Conservation (phyloP, 2,329 filamentous ascomycete species). For the Trichophyton rubrum region DNA sequence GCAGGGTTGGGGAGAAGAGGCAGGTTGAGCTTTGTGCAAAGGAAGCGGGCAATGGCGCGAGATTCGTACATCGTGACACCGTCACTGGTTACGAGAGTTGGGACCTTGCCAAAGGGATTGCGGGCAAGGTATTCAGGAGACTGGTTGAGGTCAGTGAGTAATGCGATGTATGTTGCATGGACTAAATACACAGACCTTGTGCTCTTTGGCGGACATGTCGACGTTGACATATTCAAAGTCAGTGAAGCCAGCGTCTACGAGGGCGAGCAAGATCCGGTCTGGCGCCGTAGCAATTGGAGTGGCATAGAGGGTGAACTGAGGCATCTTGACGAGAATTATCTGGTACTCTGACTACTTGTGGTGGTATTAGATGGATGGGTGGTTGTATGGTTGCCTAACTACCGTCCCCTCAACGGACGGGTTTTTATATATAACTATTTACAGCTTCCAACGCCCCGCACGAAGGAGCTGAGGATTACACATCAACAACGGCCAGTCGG, state of each 20-base stretch:
- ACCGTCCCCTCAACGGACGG: neutral
- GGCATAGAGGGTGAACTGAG: constrained; percentile 31
- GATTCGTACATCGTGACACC: constrained; percentile 38
- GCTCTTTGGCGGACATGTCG: constrained; percentile 32
- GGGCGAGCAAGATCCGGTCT: constrained; percentile 33
- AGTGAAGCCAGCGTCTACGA: constrained; percentile 34
- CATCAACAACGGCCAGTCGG: neutral
- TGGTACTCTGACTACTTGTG: neutral
- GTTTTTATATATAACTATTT: neutral
- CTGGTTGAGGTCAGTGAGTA: constrained; percentile 7
- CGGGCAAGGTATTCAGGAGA: constrained; percentile 16
- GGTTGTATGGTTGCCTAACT: neutral
- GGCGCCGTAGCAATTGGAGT: constrained; percentile 33
- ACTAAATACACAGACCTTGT: constrained; percentile 24
- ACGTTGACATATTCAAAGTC: constrained; percentile 32
- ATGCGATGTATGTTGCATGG: no score
- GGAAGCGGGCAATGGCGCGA: constrained; percentile 38
- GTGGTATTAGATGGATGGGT: neutral
- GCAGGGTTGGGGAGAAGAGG: constrained; percentile 29
- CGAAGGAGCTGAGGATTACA: neutral
- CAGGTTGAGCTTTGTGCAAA: constrained; percentile 35
- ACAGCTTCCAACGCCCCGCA: neutral
- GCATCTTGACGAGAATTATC: neutral
- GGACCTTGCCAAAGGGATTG: constrained; percentile 35
- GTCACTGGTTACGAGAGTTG: constrained; percentile 28